phyloP scores from a whole-genome alignment of 768 basidiomycete species.

The Calocybe indica region DNA sequence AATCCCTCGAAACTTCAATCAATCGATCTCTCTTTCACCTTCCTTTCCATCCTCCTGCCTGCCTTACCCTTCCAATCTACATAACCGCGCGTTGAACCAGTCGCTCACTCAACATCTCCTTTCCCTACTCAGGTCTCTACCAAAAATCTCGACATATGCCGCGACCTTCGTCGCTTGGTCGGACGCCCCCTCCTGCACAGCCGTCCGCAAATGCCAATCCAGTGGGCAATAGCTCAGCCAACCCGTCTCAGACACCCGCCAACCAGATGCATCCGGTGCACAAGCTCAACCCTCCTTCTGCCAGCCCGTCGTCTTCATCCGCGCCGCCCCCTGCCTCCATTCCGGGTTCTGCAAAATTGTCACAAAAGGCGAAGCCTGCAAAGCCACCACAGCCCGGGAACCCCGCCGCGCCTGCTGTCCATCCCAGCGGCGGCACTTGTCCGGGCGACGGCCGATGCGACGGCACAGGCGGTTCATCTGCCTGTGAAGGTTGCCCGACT shows the following conservation, averaged over 20 bases:
- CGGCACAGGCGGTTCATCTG: slow-evolving; percentile 90
- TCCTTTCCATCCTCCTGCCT: background rate
- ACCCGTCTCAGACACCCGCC: slow-evolving; percentile 5
- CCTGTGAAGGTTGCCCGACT: slow-evolving; percentile 94
- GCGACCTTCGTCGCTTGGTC: slow-evolving; percentile 57
- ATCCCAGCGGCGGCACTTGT: slow-evolving; percentile 61
- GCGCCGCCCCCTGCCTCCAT: background rate
- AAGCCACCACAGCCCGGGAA: background rate
- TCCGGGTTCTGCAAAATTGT: too few species aligned
- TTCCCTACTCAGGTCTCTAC: slow-evolving; percentile 60
- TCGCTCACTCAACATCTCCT: slow-evolving; percentile 5
- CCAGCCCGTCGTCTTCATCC: background rate
- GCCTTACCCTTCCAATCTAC: background rate
- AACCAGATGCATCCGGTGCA: slow-evolving; percentile 1
- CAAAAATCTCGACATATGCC: slow-evolving; percentile 77
- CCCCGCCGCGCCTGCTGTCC: background rate
- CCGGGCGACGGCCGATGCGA: slow-evolving; percentile 98
- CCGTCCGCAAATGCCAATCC: slow-evolving; percentile 19
- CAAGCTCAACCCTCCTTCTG: background rate
- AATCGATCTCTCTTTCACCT: too few species aligned
- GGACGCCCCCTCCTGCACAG: slow-evolving; percentile 27
- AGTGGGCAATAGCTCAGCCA: slow-evolving; percentile 12
- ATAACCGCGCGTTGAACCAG: background rate
- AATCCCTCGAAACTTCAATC: too few species aligned
- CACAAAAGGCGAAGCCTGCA: too few species aligned